phyloP scores from a whole-genome alignment of 345 rosid genomes.

The Pugionium dolabratum region DNA sequence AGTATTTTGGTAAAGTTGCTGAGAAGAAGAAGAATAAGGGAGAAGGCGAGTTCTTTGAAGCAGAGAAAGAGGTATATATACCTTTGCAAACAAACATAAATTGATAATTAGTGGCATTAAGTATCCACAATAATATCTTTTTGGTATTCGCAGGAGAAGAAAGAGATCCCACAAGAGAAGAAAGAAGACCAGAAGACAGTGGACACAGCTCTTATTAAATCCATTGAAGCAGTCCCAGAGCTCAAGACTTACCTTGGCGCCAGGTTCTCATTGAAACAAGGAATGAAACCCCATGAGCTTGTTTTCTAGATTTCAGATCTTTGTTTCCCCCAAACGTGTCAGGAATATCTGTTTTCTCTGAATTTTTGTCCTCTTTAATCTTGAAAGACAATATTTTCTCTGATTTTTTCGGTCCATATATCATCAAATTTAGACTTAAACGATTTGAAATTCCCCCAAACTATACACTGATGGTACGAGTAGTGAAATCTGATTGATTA shows the following conservation, averaged over 20 bases:
- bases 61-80: slow-evolving; percentile 65
- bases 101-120: too few species aligned
- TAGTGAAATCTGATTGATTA: too few species aligned
- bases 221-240: slow-evolving; percentile 69
- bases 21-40: slow-evolving; percentile 77
- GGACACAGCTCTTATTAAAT: slow-evolving; percentile 57
- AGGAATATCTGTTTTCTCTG: slow-evolving; percentile 25
- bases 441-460: too few species aligned
- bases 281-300: slow-evolving; percentile 86
- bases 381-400: slow-evolving; percentile 18
- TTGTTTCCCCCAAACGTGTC: slow-evolving; percentile 9
- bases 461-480: too few species aligned
- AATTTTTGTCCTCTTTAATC: slow-evolving; percentile 21
- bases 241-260: slow-evolving; percentile 77
- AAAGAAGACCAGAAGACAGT: slow-evolving; percentile 83
- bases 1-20: slow-evolving; percentile 61
- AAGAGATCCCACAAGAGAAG: slow-evolving; percentile 63
- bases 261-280: slow-evolving; percentile 78
- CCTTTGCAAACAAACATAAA: not conserved
- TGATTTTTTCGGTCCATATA: slow-evolving; percentile 13
- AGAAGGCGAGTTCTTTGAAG: slow-evolving; percentile 80
- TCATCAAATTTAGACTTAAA: not conserved
- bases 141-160: slow-evolving; percentile 53
- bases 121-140: too few species aligned
- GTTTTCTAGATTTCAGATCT: slow-evolving; percentile 52